phyloP scores from a whole-genome alignment of 306 rosid genomes.

The Heteromeles arbutifolia region DNA sequence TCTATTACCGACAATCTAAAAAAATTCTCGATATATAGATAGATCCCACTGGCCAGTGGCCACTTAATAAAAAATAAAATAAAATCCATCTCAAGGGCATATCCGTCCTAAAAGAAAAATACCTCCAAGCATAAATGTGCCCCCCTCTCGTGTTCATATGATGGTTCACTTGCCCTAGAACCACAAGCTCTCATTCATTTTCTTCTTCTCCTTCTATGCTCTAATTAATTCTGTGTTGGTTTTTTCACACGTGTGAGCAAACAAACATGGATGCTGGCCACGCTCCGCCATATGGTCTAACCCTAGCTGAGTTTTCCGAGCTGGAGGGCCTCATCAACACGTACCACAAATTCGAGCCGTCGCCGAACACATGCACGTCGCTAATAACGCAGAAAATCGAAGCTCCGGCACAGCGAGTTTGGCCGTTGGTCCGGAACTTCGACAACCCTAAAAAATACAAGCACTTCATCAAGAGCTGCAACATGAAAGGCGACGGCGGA shows the following conservation, averaged over 20 bases:
- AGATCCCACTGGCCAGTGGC: neutral
- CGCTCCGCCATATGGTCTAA: constrained; percentile 39
- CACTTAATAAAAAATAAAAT: neutral
- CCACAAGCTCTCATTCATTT: neutral
- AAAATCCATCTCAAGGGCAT: constrained; percentile 19
- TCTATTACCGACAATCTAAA: too few species aligned
- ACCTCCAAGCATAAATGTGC: neutral
- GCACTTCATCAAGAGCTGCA: constrained; percentile 84
- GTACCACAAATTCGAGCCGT: constrained; percentile 48
- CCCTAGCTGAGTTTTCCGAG: constrained; percentile 40
- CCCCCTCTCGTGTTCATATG: constrained; percentile 11
- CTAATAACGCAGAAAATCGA: constrained; percentile 62
- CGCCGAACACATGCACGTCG: constrained; percentile 57
- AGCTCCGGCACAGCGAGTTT: constrained; percentile 45
- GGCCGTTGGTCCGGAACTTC: constrained; percentile 67
- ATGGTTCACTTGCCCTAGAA: constrained; percentile 1
- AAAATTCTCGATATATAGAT: too few species aligned
- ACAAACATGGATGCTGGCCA: constrained; percentile 17
- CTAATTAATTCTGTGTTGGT: neutral
- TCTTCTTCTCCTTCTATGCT: neutral
- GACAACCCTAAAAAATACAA: constrained; percentile 74
- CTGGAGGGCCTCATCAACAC: constrained; percentile 43
- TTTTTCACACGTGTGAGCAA: neutral
- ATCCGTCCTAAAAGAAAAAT: constrained; percentile 17
- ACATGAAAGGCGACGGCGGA: constrained; percentile 60